A percentile compares a stretch with the other conserved stretches of the same genome.
These are phyloP conservation scores for Neurospora terricola DNA, from an alignment of 495 filamentous ascomycete genomes.

Conservation along the genomic window DNA sequence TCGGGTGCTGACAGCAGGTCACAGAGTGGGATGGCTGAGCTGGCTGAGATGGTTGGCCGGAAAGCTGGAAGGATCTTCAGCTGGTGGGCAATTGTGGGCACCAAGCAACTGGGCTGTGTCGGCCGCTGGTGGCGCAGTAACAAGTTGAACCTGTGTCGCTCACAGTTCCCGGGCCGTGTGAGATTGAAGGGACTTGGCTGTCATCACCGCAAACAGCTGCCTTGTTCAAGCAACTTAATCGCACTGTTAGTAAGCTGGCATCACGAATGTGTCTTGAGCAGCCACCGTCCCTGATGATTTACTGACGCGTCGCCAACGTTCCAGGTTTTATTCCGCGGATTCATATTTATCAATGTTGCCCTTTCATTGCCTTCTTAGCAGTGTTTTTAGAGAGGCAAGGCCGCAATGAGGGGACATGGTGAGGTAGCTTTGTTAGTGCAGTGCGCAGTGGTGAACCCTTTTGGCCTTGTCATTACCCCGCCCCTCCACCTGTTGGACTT, in stretches of 20 bases:
- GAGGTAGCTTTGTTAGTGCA: neutral
- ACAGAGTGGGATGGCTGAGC: neutral
- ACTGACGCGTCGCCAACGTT: neutral
- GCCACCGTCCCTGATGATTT: neutral
- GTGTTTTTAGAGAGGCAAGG: neutral
- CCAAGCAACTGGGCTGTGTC: neutral
- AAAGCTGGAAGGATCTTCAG: neutral
- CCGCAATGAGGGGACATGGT: neutral
- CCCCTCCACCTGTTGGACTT: neutral
- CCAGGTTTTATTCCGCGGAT: neutral
- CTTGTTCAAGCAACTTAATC: neutral
- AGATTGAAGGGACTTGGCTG: neutral
- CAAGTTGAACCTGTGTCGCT: neutral
- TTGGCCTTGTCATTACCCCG: neutral
- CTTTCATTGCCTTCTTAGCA: neutral
- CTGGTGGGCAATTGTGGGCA: neutral
- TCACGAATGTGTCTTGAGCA: neutral
- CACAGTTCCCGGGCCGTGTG: neutral
- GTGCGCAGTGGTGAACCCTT: neutral
- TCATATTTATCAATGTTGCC: neutral
- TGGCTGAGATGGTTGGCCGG: neutral
- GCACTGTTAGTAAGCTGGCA: neutral
- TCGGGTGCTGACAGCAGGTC: neutral
- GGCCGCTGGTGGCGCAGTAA: neutral
- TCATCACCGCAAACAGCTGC: neutral